phyloP scores from a whole-genome alignment of 1,139 yeast species.

The Debaryomycetaceae sp. region DNA sequence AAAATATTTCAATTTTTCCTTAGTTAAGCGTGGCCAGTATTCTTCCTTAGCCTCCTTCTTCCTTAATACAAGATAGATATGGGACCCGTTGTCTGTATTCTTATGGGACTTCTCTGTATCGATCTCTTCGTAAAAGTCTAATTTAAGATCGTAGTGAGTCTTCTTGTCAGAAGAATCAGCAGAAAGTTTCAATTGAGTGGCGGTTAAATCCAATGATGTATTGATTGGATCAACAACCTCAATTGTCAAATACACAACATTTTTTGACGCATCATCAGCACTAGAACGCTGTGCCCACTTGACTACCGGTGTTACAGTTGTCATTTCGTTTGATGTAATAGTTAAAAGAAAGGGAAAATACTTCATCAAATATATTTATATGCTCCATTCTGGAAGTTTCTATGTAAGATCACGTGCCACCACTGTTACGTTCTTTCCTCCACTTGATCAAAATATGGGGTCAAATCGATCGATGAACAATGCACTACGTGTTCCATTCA shows the following conservation, averaged over 20 bases:
- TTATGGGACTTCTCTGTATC: slow-evolving; percentile 63
- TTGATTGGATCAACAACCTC: slow-evolving; percentile 67
- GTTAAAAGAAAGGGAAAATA: neutral
- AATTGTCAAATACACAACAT: slow-evolving; percentile 71
- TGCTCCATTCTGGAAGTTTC: neutral
- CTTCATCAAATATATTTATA: neutral
- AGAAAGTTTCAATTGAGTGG: slow-evolving; percentile 53
- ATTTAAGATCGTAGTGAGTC: slow-evolving; percentile 51
- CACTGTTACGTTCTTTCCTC: neutral
- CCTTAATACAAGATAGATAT: slow-evolving; percentile 64
- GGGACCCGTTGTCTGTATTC: slow-evolving; percentile 62
- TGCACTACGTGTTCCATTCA: no score
- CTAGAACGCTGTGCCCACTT: slow-evolving; percentile 97
- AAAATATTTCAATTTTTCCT: slow-evolving; percentile 65
- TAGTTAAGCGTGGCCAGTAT: slow-evolving; percentile 90
- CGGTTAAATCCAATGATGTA: slow-evolving; percentile 60
- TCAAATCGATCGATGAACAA: no score
- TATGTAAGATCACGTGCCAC: neutral
- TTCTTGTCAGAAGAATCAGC: slow-evolving; percentile 53
- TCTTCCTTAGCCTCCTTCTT: slow-evolving; percentile 68
- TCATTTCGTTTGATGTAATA: slow-evolving; percentile 4
- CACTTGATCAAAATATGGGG: neutral
- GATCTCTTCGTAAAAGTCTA: slow-evolving; percentile 73
- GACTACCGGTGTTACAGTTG: slow-evolving; percentile 35
- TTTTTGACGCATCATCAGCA: slow-evolving; percentile 65